A percentile compares a stretch with the other conserved stretches of the same genome.
These are phyloP conservation scores for Zymoseptoria passerinii DNA, from an alignment of 2,329 filamentous ascomycete genomes.

Conservation along the genomic window DNA sequence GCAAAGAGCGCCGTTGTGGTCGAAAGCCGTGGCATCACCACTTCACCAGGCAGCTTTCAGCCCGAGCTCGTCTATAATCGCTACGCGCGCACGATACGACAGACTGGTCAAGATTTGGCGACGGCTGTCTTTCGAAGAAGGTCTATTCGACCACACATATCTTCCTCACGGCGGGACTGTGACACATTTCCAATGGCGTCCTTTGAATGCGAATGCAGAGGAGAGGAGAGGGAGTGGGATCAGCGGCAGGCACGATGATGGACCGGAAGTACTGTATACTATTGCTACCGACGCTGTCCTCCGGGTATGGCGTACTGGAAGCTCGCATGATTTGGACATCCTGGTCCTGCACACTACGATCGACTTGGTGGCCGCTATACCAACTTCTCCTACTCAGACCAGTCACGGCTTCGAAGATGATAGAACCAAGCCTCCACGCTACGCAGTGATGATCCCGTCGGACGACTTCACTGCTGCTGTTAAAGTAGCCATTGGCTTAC, in stretches of 20 bases:
- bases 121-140: slow-evolving; percentile 74
- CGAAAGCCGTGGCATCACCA: slow-evolving; percentile 61
- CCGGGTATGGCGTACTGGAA: slow-evolving; percentile 73
- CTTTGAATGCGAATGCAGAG: slow-evolving; percentile 55
- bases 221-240: slow-evolving; percentile 40
- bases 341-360: slow-evolving; percentile 75
- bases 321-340: slow-evolving; percentile 61
- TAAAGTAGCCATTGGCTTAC: slow-evolving; percentile 45
- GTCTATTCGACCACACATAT: slow-evolving; percentile 84
- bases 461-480: slow-evolving; percentile 64
- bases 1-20: slow-evolving; percentile 54
- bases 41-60: slow-evolving; percentile 71
- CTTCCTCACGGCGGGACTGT: slow-evolving; percentile 74
- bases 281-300: slow-evolving; percentile 73
- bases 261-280: slow-evolving; percentile 82
- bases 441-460: slow-evolving; percentile 75
- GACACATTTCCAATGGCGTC: slow-evolving; percentile 79
- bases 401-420: slow-evolving; percentile 42
- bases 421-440: slow-evolving; percentile 33
- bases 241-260: slow-evolving; percentile 23
- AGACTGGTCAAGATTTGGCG: slow-evolving; percentile 88
- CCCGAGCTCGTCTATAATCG: slow-evolving; percentile 79
- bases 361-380: slow-evolving; percentile 63
- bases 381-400: slow-evolving; percentile 22
- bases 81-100: slow-evolving; percentile 70